A percentile compares a stretch with the other conserved stretches of the same genome.
Evolutionary conservation across 352 stramenopile genomes (phyloP).

Genomic region (Globisporangium sylvaticum): DNA sequence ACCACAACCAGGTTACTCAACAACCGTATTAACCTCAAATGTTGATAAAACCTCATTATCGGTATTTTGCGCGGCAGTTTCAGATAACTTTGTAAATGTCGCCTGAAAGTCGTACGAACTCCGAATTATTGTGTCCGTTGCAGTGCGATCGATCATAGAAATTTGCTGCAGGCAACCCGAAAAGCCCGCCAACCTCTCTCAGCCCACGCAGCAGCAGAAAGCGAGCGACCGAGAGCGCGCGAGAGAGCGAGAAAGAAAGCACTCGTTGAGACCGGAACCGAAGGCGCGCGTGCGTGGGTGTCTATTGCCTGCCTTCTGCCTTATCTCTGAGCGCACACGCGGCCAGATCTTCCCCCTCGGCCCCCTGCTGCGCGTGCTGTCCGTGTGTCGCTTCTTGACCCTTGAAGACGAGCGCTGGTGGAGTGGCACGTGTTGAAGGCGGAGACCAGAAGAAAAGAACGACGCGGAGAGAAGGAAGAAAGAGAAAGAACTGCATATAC

Average conservation of each 20-base stretch:
- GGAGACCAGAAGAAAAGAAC: background rate
- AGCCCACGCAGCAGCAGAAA: background rate
- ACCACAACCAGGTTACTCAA: no score
- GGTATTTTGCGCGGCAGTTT: background rate
- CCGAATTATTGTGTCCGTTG: background rate
- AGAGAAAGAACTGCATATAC: background rate
- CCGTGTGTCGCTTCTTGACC: background rate
- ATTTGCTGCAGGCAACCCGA: background rate
- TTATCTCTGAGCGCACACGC: background rate
- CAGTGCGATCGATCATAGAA: background rate
- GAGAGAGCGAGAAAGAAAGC: background rate
- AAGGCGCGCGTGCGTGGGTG: background rate
- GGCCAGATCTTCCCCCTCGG: background rate
- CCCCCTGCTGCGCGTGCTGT: background rate
- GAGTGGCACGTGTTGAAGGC: background rate
- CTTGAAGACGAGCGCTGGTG: background rate
- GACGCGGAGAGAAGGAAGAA: background rate
- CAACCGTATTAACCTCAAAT: no score
- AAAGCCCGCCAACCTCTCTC: conserved; percentile 8
- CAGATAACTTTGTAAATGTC: background rate
- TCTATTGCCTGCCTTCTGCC: background rate
- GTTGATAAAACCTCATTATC: background rate
- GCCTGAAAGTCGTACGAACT: background rate
- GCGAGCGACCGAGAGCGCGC: background rate
- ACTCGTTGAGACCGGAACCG: no score